phyloP scores from a whole-genome alignment of 345 rosid genomes.

The Citrus cavaleriei region DNA sequence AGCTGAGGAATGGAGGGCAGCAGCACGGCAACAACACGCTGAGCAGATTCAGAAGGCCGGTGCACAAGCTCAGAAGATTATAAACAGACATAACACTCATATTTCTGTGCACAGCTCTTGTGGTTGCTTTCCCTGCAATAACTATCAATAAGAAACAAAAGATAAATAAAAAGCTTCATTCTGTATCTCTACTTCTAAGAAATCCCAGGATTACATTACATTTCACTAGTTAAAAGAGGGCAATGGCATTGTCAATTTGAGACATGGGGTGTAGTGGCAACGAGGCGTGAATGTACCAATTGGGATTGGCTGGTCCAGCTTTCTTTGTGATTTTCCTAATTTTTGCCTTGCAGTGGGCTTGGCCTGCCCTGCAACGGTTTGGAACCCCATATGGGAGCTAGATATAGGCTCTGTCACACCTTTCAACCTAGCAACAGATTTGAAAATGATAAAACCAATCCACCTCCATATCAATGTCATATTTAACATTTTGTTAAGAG shows the following conservation, averaged over 20 bases:
- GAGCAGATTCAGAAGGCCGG: constrained; percentile 56
- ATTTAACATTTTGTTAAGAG: neutral
- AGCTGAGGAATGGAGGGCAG: constrained; percentile 81
- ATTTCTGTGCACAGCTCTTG: constrained; percentile 47
- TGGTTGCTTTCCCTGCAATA: constrained; percentile 72
- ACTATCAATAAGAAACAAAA: constrained; percentile 14
- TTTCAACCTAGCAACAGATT: neutral
- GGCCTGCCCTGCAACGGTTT: neutral
- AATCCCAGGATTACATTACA: neutral
- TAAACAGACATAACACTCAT: constrained; percentile 26
- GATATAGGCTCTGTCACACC: neutral
- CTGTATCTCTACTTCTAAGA: neutral
- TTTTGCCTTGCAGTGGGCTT: constrained; percentile 1
- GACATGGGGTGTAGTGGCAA: no score
- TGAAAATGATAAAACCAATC: no score
- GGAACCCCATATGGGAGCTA: neutral
- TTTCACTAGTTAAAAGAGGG: neutral
- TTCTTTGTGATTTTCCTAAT: neutral
- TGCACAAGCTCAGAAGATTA: constrained; percentile 43
- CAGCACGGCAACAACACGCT: constrained; percentile 56
- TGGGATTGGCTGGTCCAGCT: neutral
- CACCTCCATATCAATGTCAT: neutral
- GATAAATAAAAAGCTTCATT: neutral
- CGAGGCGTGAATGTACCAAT: neutral
- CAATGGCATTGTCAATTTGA: neutral